These are phyloP conservation scores for Porodaedalea pini DNA, from an alignment of 1,284 basidiomycete genomes.

Conservation along the genomic window DNA sequence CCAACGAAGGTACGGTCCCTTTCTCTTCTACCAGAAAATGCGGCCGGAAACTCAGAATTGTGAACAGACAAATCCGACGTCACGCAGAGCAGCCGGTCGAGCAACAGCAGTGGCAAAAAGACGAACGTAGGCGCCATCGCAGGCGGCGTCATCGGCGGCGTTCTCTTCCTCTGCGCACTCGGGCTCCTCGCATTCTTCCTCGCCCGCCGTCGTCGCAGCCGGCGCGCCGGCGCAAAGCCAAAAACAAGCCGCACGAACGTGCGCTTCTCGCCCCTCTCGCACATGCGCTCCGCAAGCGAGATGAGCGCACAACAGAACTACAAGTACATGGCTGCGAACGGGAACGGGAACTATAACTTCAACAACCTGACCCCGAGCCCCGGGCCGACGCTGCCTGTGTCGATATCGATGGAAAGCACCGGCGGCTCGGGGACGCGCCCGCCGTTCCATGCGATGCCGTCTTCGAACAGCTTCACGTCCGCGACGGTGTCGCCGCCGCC, in stretches of 20 bases:
- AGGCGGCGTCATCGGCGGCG: slow-evolving; percentile 18
- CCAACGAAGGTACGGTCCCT: slow-evolving; percentile 6
- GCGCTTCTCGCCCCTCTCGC: not conserved
- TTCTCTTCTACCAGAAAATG: not conserved
- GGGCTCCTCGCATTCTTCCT: slow-evolving; percentile 7
- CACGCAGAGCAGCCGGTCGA: slow-evolving; percentile 3
- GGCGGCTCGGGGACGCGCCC: not conserved
- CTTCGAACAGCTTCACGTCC: not conserved
- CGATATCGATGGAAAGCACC: not conserved
- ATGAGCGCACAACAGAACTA: not conserved
- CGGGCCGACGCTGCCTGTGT: not conserved
- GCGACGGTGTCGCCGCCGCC: not conserved
- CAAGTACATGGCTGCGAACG: no score
- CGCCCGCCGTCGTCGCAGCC: not conserved
- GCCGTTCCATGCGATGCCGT: not conserved
- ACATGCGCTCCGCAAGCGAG: not conserved
- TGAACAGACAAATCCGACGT: slow-evolving; percentile 10
- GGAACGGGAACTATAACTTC: not conserved
- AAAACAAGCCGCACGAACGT: no score
- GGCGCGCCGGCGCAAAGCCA: not conserved
- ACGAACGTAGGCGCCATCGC: slow-evolving; percentile 9
- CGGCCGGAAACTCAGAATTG: no score
- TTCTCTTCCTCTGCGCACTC: not conserved
- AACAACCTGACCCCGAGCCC: not conserved
- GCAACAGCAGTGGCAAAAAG: not conserved